A percentile compares a stretch with the other conserved stretches of the same genome.
These are phyloP conservation scores for Citrullus amarus DNA, from an alignment of 306 rosid species.

Conservation along the genomic window DNA sequence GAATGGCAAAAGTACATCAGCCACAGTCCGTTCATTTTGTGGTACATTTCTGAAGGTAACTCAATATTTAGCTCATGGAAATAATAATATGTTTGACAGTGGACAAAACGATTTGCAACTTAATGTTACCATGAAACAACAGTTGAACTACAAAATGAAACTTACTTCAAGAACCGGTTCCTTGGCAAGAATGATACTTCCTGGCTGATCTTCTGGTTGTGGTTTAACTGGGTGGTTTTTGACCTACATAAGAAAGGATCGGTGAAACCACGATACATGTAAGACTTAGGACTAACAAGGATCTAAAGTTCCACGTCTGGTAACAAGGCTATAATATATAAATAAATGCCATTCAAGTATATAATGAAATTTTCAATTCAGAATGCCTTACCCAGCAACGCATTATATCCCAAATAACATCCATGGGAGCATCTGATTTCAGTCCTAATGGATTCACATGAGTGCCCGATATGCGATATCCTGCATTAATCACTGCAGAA, in stretches of 20 bases:
- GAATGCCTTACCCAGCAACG: constrained; percentile 78
- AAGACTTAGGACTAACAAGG: background rate
- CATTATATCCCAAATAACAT: constrained; percentile 95
- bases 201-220: constrained; percentile 71
- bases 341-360: background rate
- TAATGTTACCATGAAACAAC: background rate
- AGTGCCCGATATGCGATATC: constrained; percentile 84
- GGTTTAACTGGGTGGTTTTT: constrained; percentile 90
- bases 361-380: background rate
- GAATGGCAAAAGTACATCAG: constrained; percentile 1
- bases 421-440: constrained; percentile 94
- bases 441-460: constrained; percentile 90
- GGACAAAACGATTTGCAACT: background rate
- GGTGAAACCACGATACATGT: background rate
- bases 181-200: constrained; percentile 80
- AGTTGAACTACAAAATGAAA: constrained; percentile 4
- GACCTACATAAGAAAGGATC: constrained; percentile 26
- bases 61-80: background rate
- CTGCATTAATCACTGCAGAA: constrained; percentile 93
- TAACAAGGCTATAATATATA: background rate
- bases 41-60: background rate
- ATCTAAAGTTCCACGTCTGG: background rate
- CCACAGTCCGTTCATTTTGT: background rate
- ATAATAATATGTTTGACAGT: background rate
- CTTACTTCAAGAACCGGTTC: constrained; percentile 87